A percentile compares a stretch with the other conserved stretches of the same genome.
These are phyloP conservation scores for Hypoxylon perforatum DNA, from an alignment of 495 filamentous ascomycete species.

Conservation along the genomic window DNA sequence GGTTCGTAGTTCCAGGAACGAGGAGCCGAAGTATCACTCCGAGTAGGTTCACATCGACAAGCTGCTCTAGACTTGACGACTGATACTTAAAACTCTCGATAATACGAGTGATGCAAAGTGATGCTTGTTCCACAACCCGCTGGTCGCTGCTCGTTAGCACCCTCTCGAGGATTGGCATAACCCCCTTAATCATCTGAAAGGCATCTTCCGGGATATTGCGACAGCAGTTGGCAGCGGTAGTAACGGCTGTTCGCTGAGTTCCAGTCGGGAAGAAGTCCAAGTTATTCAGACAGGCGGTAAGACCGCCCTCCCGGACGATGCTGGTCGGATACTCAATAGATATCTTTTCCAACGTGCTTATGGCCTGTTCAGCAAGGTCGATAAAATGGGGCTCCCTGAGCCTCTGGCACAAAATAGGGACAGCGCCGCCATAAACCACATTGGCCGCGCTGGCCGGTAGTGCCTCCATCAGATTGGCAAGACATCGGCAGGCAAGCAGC, in stretches of 20 bases:
- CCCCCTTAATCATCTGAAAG: slow-evolving; percentile 86
- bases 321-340: slow-evolving; percentile 95
- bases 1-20: slow-evolving; percentile 92
- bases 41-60: slow-evolving; percentile 87
- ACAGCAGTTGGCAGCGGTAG: slow-evolving; percentile 97
- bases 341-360: slow-evolving; percentile 97
- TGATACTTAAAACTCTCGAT: slow-evolving; percentile 95
- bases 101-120: slow-evolving; percentile 94
- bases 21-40: slow-evolving; percentile 89
- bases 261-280: slow-evolving; percentile 98
- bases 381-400: slow-evolving; percentile 95
- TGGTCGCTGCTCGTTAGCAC: slow-evolving; percentile 94
- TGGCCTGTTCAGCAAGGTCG: slow-evolving; percentile 94
- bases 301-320: slow-evolving; percentile 94
- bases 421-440: slow-evolving; percentile 95
- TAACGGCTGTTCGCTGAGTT: slow-evolving; percentile 95
- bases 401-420: slow-evolving; percentile 93
- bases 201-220: slow-evolving; percentile 94
- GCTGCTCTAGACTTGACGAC: slow-evolving; percentile 86
- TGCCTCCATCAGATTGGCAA: slow-evolving; percentile 98
- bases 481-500: slow-evolving; percentile 94
- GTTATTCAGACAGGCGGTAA: slow-evolving; percentile 92
- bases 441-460: slow-evolving; percentile 90
- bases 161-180: slow-evolving; percentile 93
- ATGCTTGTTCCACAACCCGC: slow-evolving; percentile 95